These are phyloP conservation scores for Arabis alpina DNA, from an alignment of 345 rosid species.

Conservation along the genomic window DNA sequence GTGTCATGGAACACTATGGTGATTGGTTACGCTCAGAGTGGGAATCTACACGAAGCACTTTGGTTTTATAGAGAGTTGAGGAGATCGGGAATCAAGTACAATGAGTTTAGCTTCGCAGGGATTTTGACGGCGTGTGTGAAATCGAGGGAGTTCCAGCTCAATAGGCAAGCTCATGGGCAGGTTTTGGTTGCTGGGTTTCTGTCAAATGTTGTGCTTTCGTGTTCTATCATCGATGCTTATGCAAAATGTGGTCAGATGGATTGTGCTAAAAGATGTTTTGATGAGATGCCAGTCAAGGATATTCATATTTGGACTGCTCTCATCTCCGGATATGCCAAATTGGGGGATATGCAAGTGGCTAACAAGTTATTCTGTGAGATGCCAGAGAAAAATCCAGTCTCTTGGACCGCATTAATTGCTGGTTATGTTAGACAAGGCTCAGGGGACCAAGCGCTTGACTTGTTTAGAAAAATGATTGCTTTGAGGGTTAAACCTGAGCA, in stretches of 20 bases:
- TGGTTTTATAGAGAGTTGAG: conserved; percentile 63
- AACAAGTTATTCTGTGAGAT: conserved; percentile 56
- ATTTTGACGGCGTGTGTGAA: conserved; percentile 66
- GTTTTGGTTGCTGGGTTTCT: conserved; percentile 63
- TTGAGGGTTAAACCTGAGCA: conserved; percentile 61
- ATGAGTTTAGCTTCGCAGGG: conserved; percentile 71
- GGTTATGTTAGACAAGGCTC: conserved; percentile 72
- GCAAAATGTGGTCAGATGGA: conserved; percentile 66
- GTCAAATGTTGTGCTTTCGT: conserved; percentile 60
- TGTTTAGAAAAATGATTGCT: conserved; percentile 60
- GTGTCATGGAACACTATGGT: conserved; percentile 89
- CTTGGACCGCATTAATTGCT: conserved; percentile 83
- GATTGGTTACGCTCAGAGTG: conserved; percentile 58
- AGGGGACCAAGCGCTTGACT: conserved; percentile 52
- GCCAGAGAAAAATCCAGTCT: conserved; percentile 66
- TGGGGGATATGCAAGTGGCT: conserved; percentile 69
- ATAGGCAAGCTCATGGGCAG: conserved; percentile 79
- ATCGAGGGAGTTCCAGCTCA: conserved; percentile 49
- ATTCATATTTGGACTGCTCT: conserved; percentile 72
- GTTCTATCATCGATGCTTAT: conserved; percentile 66
- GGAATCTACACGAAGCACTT: conserved; percentile 49
- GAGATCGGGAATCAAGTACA: conserved; percentile 53
- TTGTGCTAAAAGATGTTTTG: conserved; percentile 60
- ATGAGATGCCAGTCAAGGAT: conserved; percentile 67
- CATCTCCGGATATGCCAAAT: conserved; percentile 71